A percentile compares a stretch with the other conserved stretches of the same genome.
These are phyloP conservation scores for Globisporangium radiosum DNA, from an alignment of 352 stramenopile genomes.

Conservation along the genomic window DNA sequence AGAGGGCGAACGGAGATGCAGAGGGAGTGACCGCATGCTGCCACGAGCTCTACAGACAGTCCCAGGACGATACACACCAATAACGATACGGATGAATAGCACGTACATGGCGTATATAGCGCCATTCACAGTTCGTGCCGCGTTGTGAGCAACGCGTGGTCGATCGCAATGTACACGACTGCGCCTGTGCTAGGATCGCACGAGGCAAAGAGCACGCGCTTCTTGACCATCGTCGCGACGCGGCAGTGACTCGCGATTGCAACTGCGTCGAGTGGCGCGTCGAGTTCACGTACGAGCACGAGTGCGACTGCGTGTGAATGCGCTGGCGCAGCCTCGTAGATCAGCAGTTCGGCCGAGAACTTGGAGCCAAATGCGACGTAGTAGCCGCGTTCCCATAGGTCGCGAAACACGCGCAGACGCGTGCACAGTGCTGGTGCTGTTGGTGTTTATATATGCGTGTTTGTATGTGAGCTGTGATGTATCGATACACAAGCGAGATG, in stretches of 20 bases:
- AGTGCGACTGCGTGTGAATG: conserved; percentile 39
- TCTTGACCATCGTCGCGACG: conserved; percentile 73
- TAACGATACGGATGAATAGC: background rate
- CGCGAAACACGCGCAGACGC: conserved; percentile 44
- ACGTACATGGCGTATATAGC: background rate
- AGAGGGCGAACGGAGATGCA: background rate
- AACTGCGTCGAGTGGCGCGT: conserved; percentile 33
- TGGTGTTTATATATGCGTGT: conserved; percentile 1
- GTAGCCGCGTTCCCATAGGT: conserved; percentile 63
- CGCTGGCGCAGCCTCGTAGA: conserved; percentile 50
- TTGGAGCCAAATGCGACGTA: conserved; percentile 71
- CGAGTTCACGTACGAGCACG: conserved; percentile 43
- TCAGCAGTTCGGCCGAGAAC: conserved; percentile 76
- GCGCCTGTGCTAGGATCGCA: background rate
- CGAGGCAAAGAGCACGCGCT: conserved; percentile 47
- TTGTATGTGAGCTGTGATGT: background rate
- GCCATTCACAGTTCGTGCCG: conserved; percentile 19
- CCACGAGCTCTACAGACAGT: background rate
- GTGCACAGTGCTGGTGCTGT: background rate
- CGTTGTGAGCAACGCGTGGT: conserved; percentile 47
- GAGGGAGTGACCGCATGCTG: background rate
- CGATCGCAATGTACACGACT: conserved; percentile 54
- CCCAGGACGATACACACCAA: background rate
- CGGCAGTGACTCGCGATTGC: conserved; percentile 60
- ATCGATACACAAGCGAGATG: too few species aligned